Evolutionary conservation across 495 filamentous ascomycete species (phyloP).

Genomic region (Terfezia claveryi): DNA sequence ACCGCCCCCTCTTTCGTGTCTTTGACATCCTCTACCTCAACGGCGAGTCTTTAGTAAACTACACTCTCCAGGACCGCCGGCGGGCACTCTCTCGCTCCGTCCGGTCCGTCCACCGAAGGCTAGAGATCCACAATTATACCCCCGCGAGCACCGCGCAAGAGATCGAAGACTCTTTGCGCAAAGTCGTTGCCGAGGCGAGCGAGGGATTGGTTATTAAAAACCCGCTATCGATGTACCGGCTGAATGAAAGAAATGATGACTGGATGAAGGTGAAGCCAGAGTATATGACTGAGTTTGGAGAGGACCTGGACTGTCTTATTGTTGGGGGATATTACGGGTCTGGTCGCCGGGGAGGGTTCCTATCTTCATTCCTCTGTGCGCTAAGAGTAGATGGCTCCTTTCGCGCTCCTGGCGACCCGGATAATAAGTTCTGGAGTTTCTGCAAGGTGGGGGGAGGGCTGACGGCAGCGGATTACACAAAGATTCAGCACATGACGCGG

Average conservation of each 20-base stretch:
- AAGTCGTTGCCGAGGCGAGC: constrained; percentile 66
- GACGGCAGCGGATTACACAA: constrained; percentile 60
- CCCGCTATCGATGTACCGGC: constrained; percentile 58
- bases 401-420: constrained; percentile 29
- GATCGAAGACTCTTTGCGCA: constrained; percentile 56
- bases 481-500: constrained; percentile 62
- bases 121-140: constrained; percentile 63
- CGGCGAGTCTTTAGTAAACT: constrained; percentile 51
- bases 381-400: constrained; percentile 52
- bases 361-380: constrained; percentile 77
- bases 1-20: constrained; percentile 56
- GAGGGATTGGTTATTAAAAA: constrained; percentile 93
- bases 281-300: constrained; percentile 93
- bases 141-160: constrained; percentile 42
- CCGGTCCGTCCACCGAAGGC: constrained; percentile 40
- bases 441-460: constrained; percentile 94
- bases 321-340: constrained; percentile 87
- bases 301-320: constrained; percentile 71
- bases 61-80: constrained; percentile 62
- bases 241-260: constrained; percentile 84
- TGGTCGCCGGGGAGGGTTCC: constrained; percentile 56
- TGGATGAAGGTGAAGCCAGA: constrained; percentile 99
- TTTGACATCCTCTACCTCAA: constrained; percentile 90
- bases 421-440: constrained; percentile 59
- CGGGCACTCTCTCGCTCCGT: constrained; percentile 49